A percentile compares a stretch with the other conserved stretches of the same genome.
phyloP scores from a whole-genome alignment of 441 rosid genomes.

The Erodium chrysanthum region DNA sequence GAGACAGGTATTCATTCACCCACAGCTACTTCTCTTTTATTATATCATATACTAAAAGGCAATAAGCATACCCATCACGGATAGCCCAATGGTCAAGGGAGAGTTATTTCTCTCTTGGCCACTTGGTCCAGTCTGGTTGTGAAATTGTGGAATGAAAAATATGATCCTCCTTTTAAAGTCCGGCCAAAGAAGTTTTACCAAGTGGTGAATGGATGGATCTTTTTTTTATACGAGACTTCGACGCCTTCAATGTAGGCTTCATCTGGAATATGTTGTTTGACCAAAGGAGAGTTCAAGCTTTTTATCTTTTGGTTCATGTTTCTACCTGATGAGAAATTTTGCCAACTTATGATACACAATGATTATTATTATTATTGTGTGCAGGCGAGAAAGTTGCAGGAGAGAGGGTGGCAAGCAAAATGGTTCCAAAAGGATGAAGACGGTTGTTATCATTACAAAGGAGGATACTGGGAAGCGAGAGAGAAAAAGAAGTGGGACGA shows the following conservation, averaged over 20 bases:
- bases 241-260: not conserved
- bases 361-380: no score
- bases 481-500: slow-evolving; percentile 56
- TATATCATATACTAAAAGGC: not conserved
- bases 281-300: no score
- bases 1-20: slow-evolving; percentile 58
- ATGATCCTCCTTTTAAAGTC: not conserved
- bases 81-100: no score
- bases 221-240: no score
- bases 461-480: slow-evolving; percentile 90
- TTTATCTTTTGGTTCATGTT: no score
- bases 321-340: no score
- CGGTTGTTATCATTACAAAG: slow-evolving; percentile 62
- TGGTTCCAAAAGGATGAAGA: slow-evolving; percentile 82
- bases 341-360: no score
- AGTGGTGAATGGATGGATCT: no score
- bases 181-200: no score
- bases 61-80: not conserved
- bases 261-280: not conserved
- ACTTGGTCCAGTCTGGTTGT: no score
- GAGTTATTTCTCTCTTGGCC: no score
- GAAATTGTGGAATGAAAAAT: not conserved
- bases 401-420: slow-evolving; percentile 90
- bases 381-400: slow-evolving; percentile 94
- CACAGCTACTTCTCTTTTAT: slow-evolving; percentile 3